Percentiles rank a stretch among this genome's conserved stretches.
Conservation (phyloP, 2,329 filamentous ascomycete species). For the Arthrobotrys pseudoclavata region DNA sequence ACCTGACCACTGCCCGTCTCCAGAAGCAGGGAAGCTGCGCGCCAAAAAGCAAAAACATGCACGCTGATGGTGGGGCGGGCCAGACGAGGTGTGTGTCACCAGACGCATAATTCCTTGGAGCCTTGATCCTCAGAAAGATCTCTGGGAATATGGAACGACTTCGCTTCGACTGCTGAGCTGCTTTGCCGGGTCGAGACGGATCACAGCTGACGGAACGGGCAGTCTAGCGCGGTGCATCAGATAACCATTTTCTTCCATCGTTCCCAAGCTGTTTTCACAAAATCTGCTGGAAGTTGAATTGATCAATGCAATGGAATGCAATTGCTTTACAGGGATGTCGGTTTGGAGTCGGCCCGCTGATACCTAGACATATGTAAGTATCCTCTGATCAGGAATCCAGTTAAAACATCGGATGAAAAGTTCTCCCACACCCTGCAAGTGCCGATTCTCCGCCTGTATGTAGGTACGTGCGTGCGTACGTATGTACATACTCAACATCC, state of each 20-base stretch:
- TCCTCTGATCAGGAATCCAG: slow-evolving; percentile 40
- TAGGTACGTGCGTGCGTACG: neutral
- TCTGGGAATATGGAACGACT: slow-evolving; percentile 26
- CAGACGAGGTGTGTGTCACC: slow-evolving; percentile 60
- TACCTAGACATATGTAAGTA: slow-evolving; percentile 15
- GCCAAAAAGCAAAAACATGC: slow-evolving; percentile 50
- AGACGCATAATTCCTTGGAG: slow-evolving; percentile 48
- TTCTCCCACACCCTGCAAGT: slow-evolving; percentile 37
- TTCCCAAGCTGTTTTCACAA: neutral
- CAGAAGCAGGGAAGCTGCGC: slow-evolving; percentile 47
- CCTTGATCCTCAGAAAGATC: slow-evolving; percentile 26
- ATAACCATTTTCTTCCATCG: neutral
- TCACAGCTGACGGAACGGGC: slow-evolving; percentile 50
- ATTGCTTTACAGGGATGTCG: slow-evolving; percentile 47
- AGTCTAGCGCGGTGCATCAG: slow-evolving; percentile 38
- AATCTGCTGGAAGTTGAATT: neutral
- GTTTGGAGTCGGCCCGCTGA: slow-evolving; percentile 42
- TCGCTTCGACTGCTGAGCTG: slow-evolving; percentile 50
- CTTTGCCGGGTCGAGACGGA: slow-evolving; percentile 50
- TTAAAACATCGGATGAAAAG: slow-evolving; percentile 60
- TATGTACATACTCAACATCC: neutral
- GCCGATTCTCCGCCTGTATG: neutral
- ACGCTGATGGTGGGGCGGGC: slow-evolving; percentile 58
- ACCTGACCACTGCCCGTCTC: slow-evolving; percentile 43
- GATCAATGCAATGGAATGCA: slow-evolving; percentile 3